Percentiles rank a stretch among this genome's conserved stretches.
These are phyloP conservation scores for Coccomyxa sp. DNA, from an alignment of 139 green algal species.

Conservation along the genomic window DNA sequence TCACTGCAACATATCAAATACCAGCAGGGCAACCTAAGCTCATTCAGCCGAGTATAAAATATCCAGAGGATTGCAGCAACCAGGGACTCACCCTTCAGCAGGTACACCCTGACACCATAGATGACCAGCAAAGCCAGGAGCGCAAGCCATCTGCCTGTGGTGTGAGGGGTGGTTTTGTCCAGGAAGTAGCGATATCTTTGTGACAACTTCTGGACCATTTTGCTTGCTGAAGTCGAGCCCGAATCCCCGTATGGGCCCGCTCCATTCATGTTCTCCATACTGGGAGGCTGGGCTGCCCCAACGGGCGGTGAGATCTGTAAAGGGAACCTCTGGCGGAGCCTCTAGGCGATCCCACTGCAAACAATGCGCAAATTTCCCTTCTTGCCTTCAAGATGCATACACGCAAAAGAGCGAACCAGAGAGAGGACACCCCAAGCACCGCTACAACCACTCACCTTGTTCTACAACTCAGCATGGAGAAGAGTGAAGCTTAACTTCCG, in stretches of 20 bases:
- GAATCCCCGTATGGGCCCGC: not conserved
- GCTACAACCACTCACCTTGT: too few relatives aligned
- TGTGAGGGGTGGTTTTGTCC: conserved; percentile 77
- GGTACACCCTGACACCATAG: conserved; percentile 81
- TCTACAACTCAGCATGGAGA: too few relatives aligned
- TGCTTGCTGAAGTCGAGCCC: not conserved
- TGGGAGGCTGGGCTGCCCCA: too few relatives aligned
- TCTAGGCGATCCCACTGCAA: too few relatives aligned
- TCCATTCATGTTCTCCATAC: not conserved
- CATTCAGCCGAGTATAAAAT: not conserved
- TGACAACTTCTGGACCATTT: not conserved
- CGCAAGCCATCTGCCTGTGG: conserved; percentile 63
- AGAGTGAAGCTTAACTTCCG: too few relatives aligned
- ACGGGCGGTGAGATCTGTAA: too few relatives aligned
- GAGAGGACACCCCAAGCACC: too few relatives aligned
- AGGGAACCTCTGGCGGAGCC: too few relatives aligned
- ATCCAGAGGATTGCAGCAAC: not conserved
- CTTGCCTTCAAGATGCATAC: too few relatives aligned
- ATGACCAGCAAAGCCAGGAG: conserved; percentile 48
- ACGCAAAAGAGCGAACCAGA: too few relatives aligned
- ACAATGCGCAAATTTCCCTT: too few relatives aligned
- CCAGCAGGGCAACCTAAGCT: not conserved
- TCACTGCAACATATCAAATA: too few relatives aligned
- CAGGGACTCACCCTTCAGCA: conserved; percentile 35
- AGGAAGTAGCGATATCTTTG: conserved; percentile 31